Evolutionary conservation across 2,329 filamentous ascomycete genomes (phyloP).

Genomic region (Fusarium ramigenum): DNA sequence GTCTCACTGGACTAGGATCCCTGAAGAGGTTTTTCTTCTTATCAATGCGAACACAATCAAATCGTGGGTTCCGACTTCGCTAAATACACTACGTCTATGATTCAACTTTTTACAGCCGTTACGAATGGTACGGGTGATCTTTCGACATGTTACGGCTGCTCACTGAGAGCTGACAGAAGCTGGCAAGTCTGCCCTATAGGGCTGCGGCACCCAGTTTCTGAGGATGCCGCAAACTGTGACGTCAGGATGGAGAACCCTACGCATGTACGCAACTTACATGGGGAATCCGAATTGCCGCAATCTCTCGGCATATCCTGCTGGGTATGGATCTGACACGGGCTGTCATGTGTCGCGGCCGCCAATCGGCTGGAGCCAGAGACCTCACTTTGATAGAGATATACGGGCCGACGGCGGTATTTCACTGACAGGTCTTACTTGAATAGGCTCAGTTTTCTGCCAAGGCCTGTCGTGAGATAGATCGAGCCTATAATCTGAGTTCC

Average conservation of each 20-base stretch:
- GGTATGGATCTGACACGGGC: not conserved
- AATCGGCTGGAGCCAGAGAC: not conserved
- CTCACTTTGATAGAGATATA: fast-evolving
- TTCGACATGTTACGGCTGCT: too few species aligned
- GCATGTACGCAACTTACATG: not conserved
- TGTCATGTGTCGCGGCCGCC: too few species aligned
- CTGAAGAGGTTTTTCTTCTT: too few species aligned
- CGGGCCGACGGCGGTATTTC: fast-evolving
- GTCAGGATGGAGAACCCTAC: not conserved
- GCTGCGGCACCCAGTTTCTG: not conserved
- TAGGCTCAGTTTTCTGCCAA: fast-evolving
- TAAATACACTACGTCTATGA: too few species aligned
- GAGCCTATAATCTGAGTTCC: not conserved
- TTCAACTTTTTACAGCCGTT: too few species aligned
- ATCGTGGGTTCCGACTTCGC: too few species aligned
- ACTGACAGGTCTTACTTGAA: not conserved
- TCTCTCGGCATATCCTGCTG: not conserved
- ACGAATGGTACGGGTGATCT: too few species aligned
- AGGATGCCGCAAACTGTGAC: not conserved
- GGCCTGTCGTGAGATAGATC: not conserved
- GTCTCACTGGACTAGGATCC: too few species aligned
- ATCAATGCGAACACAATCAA: too few species aligned
- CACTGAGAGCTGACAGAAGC: too few species aligned
- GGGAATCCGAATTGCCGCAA: fast-evolving
- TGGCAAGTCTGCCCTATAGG: not conserved